These are phyloP conservation scores for Solanum commersonii DNA, from an alignment of 257 asterid species.

Conservation along the genomic window DNA sequence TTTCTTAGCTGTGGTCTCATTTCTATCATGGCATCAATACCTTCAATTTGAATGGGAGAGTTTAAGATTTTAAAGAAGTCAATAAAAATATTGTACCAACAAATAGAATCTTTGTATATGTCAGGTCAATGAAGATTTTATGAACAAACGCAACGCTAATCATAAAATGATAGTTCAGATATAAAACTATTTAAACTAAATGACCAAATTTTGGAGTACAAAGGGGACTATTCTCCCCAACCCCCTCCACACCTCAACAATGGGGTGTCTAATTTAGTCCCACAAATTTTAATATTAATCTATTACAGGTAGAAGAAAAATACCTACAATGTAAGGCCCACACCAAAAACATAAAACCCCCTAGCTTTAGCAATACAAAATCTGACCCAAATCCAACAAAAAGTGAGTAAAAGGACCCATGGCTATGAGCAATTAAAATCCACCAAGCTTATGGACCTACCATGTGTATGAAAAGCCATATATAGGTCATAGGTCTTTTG, in stretches of 20 bases:
- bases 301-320: not conserved
- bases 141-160: no score
- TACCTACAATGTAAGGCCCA: not conserved
- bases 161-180: no score
- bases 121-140: not conserved
- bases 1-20: not conserved
- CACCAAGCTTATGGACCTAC: conserved; percentile 18
- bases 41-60: not conserved
- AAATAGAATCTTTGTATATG: no score
- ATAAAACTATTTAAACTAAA: not conserved
- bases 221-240: not conserved
- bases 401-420: not conserved
- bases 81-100: no score
- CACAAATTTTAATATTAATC: conserved; percentile 9
- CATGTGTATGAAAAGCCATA: conserved; percentile 5
- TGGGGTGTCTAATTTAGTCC: conserved; percentile 9
- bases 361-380: not conserved
- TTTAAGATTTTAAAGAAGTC: not conserved
- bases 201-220: not conserved
- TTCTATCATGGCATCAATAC: not conserved
- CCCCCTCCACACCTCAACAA: not conserved
- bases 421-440: not conserved
- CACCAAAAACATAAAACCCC: not conserved
- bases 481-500: not conserved
- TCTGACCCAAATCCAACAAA: conserved; percentile 5